phyloP scores from a whole-genome alignment of 176 grass and related monocot genomes.

The Rhynchospora tenuis region DNA sequence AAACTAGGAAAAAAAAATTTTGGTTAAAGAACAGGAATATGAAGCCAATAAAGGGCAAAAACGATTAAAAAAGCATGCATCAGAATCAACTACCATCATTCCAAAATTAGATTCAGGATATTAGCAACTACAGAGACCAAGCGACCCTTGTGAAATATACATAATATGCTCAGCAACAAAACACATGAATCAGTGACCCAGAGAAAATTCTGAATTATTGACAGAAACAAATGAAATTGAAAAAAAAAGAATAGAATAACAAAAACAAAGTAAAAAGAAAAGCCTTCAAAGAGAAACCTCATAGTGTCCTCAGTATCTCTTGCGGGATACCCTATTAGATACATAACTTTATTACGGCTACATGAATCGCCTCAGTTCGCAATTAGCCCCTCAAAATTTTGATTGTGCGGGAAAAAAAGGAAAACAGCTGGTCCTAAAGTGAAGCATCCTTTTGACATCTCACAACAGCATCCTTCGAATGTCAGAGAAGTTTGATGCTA shows the following conservation, averaged over 20 bases:
- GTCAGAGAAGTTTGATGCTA: constrained; percentile 75
- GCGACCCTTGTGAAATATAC: background rate
- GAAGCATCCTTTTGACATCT: constrained; percentile 2
- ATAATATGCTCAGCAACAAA: background rate
- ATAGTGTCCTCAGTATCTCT: background rate
- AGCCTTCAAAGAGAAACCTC: background rate
- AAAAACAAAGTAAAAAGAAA: background rate
- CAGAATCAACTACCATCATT: background rate
- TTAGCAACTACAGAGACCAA: background rate
- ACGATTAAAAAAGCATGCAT: background rate
- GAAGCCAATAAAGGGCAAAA: background rate
- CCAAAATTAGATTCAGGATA: background rate
- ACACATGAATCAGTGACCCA: background rate
- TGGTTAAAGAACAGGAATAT: background rate
- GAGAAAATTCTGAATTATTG: background rate
- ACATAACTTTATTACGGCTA: constrained; percentile 6
- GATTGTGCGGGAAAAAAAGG: background rate
- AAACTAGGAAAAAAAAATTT: background rate
- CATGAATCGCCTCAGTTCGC: constrained; percentile 9
- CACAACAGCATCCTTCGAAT: constrained; percentile 73
- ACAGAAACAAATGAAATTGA: background rate
- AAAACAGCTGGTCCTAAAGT: background rate
- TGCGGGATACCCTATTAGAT: constrained; percentile 9
- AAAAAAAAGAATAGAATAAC: background rate
- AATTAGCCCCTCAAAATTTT: constrained; percentile 13